A percentile compares a stretch with the other conserved stretches of the same genome.
These are phyloP conservation scores for Neonectria neomacrospora DNA, from an alignment of 2,329 filamentous ascomycete genomes.

Conservation along the genomic window DNA sequence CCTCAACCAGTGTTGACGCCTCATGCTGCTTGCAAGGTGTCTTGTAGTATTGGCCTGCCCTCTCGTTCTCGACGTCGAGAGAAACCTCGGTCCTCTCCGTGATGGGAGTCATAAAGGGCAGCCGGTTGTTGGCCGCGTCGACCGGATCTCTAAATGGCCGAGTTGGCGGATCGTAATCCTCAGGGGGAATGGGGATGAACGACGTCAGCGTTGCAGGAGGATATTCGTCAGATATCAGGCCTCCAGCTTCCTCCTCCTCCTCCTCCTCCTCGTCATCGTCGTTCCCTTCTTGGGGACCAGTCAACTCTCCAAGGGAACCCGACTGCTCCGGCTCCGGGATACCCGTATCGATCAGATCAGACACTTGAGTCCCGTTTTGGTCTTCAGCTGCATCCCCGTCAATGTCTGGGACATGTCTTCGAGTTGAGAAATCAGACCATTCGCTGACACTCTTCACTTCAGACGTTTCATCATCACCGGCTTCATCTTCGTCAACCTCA, in stretches of 20 bases:
- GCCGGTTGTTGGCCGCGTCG: constrained; percentile 85
- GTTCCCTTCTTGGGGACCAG: constrained; percentile 35
- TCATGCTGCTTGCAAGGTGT: constrained; percentile 75
- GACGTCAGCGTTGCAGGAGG: constrained; percentile 67
- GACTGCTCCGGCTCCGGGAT: constrained; percentile 39
- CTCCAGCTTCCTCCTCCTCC: constrained; percentile 54
- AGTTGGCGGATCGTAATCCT: constrained; percentile 84
- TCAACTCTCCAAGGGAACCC: constrained; percentile 26
- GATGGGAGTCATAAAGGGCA: constrained; percentile 99
- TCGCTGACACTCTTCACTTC: constrained; percentile 76
- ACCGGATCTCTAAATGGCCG: constrained; percentile 83
- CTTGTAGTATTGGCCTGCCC: constrained; percentile 71
- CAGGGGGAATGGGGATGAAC: constrained; percentile 85
- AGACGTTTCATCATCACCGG: constrained; percentile 59
- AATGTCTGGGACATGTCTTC: constrained; percentile 72
- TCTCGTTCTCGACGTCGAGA: constrained; percentile 72
- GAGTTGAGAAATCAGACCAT: constrained; percentile 89
- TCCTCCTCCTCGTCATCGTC: constrained; percentile 52
- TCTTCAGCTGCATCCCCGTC: constrained; percentile 50
- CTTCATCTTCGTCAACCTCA: constrained; percentile 56
- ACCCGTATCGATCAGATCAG: constrained; percentile 54
- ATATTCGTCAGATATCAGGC: constrained; percentile 54
- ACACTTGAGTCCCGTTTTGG: constrained; percentile 49
- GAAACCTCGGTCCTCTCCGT: constrained; percentile 95
- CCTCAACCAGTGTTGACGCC: constrained; percentile 43